phyloP scores from a whole-genome alignment of 805 yeast species.

The Kregervanrija fluxuum region DNA sequence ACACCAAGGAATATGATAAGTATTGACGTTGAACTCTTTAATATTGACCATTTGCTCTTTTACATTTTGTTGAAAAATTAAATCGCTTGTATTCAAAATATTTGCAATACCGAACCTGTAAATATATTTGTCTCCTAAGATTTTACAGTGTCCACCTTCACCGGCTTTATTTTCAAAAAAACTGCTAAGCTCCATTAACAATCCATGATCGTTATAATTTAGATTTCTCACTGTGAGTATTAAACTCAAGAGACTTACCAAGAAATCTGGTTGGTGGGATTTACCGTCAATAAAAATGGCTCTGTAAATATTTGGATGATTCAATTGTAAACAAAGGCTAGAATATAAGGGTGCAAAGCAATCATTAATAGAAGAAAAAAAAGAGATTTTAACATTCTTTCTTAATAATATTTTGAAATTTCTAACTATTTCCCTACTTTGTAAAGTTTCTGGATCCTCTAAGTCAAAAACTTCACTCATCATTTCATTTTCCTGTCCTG shows the following conservation, averaged over 20 bases:
- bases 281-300: constrained; percentile 66
- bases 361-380: constrained; percentile 83
- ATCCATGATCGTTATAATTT: constrained; percentile 24
- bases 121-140: constrained; percentile 49
- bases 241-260: constrained; percentile 27
- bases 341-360: constrained; percentile 92
- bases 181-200: constrained; percentile 55
- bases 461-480: constrained; percentile 82
- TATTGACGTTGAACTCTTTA: constrained; percentile 62
- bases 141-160: constrained; percentile 72
- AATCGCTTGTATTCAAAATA: constrained; percentile 67
- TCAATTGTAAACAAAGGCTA: constrained; percentile 65
- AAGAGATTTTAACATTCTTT: constrained; percentile 68
- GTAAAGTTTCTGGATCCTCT: constrained; percentile 65
- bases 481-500: constrained; percentile 81
- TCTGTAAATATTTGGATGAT: constrained; percentile 83
- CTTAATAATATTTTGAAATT: constrained; percentile 60
- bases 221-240: constrained; percentile 22
- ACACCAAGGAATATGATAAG: constrained; percentile 89
- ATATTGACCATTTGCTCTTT: constrained; percentile 23
- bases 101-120: constrained; percentile 69
- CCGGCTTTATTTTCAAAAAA: constrained; percentile 71
- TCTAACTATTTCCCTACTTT: constrained; percentile 61
- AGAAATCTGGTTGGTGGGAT: constrained; percentile 32
- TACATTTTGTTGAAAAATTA: constrained; percentile 33